phyloP scores from a whole-genome alignment of 345 rosid genomes.

The Atalantia buxifolia region DNA sequence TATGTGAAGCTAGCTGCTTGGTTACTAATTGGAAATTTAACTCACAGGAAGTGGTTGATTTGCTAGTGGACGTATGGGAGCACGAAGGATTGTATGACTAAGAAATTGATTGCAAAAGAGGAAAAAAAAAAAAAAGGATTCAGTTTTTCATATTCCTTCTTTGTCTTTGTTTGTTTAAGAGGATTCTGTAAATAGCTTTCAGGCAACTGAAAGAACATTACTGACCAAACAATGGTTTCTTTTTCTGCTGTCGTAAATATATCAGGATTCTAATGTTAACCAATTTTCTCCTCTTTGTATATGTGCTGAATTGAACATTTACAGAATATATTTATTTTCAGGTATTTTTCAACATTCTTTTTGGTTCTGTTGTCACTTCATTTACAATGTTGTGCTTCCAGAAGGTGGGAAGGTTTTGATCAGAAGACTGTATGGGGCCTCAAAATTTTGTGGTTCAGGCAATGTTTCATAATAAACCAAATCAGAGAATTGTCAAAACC shows the following conservation, averaged over 20 bases:
- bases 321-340: too few relatives aligned
- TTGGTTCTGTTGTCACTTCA: neutral
- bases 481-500: too few relatives aligned
- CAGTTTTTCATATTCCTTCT: neutral
- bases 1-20: neutral
- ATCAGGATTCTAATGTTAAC: neutral
- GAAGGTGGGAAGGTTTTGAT: neutral
- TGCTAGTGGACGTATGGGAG: constrained; percentile 51
- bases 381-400: neutral
- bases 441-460: too few relatives aligned
- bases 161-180: neutral
- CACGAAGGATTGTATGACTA: constrained; percentile 27
- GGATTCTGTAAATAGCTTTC: constrained; percentile 18
- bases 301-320: neutral
- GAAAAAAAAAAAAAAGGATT: neutral
- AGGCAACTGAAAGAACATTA: neutral
- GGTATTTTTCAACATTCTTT: neutral
- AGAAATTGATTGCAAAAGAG: constrained; percentile 2
- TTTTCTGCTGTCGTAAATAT: neutral
- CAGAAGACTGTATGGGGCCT: too few relatives aligned
- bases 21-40: constrained; percentile 3
- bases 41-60: constrained; percentile 57
- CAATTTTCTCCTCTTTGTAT: neutral
- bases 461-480: too few relatives aligned
- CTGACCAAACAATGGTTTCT: neutral